Evolutionary conservation across 768 basidiomycete genomes (phyloP).

Genomic region (Amanita exitialis): DNA sequence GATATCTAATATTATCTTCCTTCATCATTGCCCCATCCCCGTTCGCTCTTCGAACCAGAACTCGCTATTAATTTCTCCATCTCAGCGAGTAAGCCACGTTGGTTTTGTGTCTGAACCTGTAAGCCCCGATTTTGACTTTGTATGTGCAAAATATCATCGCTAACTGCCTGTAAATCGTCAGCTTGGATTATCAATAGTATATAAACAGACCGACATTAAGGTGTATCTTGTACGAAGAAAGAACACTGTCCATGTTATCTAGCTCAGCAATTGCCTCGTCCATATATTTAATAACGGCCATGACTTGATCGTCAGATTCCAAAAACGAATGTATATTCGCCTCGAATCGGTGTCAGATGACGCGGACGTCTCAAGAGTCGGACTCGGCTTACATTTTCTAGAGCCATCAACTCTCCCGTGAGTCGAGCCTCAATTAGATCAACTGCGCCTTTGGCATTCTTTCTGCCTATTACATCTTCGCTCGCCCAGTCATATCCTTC

Average conservation of each 20-base stretch:
- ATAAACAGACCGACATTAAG: constrained; percentile 57
- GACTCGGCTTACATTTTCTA: constrained; percentile 65
- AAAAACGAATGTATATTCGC: constrained; percentile 97
- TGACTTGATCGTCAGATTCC: constrained; percentile 89
- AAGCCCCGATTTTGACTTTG: constrained; percentile 95
- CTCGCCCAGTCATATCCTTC: constrained; percentile 98
- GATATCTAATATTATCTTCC: background rate
- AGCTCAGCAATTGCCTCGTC: constrained; percentile 86
- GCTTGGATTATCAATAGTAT: background rate
- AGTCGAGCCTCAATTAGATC: constrained; percentile 89
- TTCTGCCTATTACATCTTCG: constrained; percentile 61
- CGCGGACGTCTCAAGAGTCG: background rate
- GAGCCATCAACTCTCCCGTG: constrained; percentile 80
- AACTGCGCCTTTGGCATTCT: constrained; percentile 60
- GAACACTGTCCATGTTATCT: constrained; percentile 80
- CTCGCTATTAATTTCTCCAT: constrained; percentile 79
- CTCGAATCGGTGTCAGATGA: constrained; percentile 26
- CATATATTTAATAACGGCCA: constrained; percentile 74
- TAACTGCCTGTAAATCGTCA: constrained; percentile 56
- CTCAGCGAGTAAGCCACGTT: constrained; percentile 74
- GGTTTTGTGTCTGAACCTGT: constrained; percentile 96
- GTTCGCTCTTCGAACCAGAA: background rate
- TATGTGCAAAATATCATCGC: constrained; percentile 91
- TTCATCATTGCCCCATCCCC: background rate
- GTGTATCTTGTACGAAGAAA: constrained; percentile 94